These are phyloP conservation scores for Venturia asperata DNA, from an alignment of 2,329 filamentous ascomycete species.

Conservation along the genomic window DNA sequence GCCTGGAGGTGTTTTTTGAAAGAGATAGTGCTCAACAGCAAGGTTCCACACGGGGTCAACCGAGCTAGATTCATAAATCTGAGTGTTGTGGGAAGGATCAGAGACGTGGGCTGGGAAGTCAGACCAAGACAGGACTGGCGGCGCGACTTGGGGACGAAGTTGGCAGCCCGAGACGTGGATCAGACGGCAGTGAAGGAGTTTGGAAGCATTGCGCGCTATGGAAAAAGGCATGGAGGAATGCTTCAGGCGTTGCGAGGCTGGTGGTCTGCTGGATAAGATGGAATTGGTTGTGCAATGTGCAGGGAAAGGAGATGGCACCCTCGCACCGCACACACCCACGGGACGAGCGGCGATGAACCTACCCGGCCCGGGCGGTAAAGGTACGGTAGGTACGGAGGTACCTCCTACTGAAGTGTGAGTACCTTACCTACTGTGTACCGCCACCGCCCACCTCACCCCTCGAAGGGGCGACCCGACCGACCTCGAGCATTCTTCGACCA, in stretches of 20 bases:
- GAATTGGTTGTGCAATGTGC: too few species aligned
- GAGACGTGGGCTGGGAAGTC: conserved; percentile 4
- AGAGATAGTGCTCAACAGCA: conserved; percentile 84
- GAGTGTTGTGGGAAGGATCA: conserved; percentile 40
- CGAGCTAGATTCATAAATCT: conserved; percentile 65
- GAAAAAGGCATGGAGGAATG: background rate
- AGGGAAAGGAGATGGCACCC: too few species aligned
- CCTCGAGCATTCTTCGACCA: too few species aligned
- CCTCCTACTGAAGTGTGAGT: too few species aligned
- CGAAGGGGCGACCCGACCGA: too few species aligned
- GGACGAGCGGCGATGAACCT: too few species aligned
- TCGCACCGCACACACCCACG: too few species aligned
- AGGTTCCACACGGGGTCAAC: conserved; percentile 81
- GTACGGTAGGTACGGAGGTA: too few species aligned
- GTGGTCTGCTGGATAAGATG: background rate
- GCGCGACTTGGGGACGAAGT: background rate
- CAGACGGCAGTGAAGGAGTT: background rate
- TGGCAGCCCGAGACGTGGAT: background rate
- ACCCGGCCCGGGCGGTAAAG: too few species aligned
- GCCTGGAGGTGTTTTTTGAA: conserved; percentile 63
- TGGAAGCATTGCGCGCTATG: background rate
- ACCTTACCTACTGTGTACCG: too few species aligned
- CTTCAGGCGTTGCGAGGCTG: background rate
- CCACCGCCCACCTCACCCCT: too few species aligned
- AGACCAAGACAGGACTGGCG: background rate